A percentile compares a stretch with the other conserved stretches of the same genome.
phyloP scores from a whole-genome alignment of 176 grass and related monocot species.

The Eragrostis nindensis region DNA sequence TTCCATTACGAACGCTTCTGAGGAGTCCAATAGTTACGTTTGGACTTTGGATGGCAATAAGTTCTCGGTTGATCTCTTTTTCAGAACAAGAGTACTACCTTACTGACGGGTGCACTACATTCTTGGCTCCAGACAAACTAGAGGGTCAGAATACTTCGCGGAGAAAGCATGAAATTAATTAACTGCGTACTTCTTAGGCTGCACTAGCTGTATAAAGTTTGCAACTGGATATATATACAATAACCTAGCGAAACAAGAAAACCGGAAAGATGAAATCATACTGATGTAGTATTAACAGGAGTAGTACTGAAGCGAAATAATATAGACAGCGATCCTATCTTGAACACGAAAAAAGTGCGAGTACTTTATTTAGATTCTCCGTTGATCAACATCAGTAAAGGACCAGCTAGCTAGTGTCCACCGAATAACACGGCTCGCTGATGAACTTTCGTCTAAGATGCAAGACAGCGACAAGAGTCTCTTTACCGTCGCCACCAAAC shows the following conservation, averaged over 20 bases:
- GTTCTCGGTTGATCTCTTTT: too few species aligned
- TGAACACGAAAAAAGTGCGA: background rate
- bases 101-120: too few species aligned
- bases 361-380: conserved; percentile 15
- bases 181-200: too few species aligned
- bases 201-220: too few species aligned
- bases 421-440: conserved; percentile 6
- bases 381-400: background rate
- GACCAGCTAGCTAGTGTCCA: background rate
- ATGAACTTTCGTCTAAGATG: background rate
- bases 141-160: background rate
- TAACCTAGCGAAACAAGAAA: too few species aligned
- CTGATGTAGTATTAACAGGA: too few species aligned
- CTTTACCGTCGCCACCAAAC: background rate
- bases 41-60: background rate
- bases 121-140: background rate
- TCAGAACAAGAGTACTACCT: too few species aligned
- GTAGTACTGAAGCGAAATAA: too few species aligned
- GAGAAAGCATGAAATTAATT: background rate
- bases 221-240: too few species aligned
- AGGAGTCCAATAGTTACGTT: background rate
- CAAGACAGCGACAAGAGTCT: conserved; percentile 24
- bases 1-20: background rate
- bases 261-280: too few species aligned
- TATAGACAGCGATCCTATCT: too few species aligned